Conservation (phyloP, 176 grass and related monocot species). For the Zea mays region DNA sequence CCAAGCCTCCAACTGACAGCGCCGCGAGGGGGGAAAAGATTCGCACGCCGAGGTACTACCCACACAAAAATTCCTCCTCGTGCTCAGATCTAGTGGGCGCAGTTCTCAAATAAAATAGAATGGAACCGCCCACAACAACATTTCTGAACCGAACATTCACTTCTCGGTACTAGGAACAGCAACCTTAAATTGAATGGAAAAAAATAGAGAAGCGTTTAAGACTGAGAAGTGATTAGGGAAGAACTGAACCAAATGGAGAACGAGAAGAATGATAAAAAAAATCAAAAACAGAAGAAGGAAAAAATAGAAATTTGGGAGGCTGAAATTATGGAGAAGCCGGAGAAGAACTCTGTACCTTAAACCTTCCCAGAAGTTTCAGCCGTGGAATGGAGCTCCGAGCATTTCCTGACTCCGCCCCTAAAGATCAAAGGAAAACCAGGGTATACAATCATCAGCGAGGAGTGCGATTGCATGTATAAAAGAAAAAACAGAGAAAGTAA, state of each 20-base stretch:
- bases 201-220: neutral
- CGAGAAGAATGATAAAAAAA: neutral
- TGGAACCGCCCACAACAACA: neutral
- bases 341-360: slow-evolving; percentile 30
- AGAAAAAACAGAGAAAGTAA: no score
- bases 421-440: neutral
- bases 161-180: neutral
- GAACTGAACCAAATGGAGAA: neutral
- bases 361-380: slow-evolving; percentile 14
- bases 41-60: no score
- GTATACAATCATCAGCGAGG: neutral
- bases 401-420: slow-evolving; percentile 23
- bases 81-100: slow-evolving; percentile 31
- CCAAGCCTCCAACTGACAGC: no score
- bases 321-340: neutral
- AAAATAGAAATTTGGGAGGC: neutral
- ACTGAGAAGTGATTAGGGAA: neutral
- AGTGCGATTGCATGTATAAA: neutral
- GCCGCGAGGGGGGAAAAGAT: no score
- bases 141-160: neutral
- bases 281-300: no score
- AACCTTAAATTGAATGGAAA: neutral
- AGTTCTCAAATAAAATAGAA: neutral
- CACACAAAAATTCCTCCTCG: neutral
- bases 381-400: slow-evolving; percentile 21